A percentile compares a stretch with the other conserved stretches of the same genome.
Evolutionary conservation across 202 grass and related monocot species (phyloP).

Genomic region (Schoenoplectus triqueter): DNA sequence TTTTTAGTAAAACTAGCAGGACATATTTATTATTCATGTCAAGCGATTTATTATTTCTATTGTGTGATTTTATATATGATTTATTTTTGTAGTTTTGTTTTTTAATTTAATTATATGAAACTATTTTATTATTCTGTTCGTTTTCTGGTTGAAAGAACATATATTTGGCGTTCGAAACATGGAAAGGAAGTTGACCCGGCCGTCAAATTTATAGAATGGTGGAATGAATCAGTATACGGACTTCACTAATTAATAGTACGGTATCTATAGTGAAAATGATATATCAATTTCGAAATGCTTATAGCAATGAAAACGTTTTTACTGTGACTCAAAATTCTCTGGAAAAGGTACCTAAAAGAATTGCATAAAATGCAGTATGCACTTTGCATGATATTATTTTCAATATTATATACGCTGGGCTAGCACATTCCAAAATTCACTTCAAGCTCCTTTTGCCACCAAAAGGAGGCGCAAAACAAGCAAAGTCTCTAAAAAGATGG

Average conservation of each 20-base stretch:
- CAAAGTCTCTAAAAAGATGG: neutral
- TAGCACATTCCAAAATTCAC: neutral
- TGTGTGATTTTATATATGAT: neutral
- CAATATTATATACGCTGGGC: neutral
- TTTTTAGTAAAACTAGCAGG: neutral
- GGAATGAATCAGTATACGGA: no score
- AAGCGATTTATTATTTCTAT: neutral
- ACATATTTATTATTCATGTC: neutral
- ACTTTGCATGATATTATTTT: neutral
- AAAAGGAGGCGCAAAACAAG: constrained; percentile 4
- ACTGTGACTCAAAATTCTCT: neutral
- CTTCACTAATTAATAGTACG: no score
- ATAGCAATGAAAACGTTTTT: neutral
- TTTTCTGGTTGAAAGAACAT: neutral
- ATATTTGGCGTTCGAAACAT: neutral
- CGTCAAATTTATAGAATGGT: no score
- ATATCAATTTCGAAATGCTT: neutral
- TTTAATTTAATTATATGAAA: neutral
- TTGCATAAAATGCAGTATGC: neutral
- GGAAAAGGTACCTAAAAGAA: neutral
- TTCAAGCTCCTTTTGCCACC: constrained; percentile 21
- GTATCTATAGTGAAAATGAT: neutral
- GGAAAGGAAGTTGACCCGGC: neutral
- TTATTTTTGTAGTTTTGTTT: neutral
- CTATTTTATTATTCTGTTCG: neutral